phyloP scores from a whole-genome alignment of 345 rosid species.

The Eucalyptus polybractea region DNA sequence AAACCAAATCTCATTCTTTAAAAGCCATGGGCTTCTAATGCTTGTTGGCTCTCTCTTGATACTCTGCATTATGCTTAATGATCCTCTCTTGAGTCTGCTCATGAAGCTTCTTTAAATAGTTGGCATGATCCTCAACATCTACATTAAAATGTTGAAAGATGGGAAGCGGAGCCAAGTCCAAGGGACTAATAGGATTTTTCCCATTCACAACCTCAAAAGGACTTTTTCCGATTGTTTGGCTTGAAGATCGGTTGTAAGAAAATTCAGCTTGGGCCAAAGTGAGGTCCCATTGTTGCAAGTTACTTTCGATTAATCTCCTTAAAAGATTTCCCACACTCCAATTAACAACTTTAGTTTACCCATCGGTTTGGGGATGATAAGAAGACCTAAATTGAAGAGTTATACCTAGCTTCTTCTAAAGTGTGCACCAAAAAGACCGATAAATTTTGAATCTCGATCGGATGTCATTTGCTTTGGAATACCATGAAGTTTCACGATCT shows the following conservation, averaged over 20 bases:
- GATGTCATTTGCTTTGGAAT: neutral
- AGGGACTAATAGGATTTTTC: neutral
- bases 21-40: neutral
- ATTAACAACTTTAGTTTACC: neutral
- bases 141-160: neutral
- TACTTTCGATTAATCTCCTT: neutral
- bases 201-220: neutral
- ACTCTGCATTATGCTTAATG: neutral
- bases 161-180: neutral
- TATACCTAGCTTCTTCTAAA: neutral
- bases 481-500: neutral
- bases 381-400: neutral
- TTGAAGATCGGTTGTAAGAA: neutral
- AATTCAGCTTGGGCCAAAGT: neutral
- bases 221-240: neutral
- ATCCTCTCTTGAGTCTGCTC: fast-evolving
- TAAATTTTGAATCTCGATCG: neutral
- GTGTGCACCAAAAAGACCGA: neutral
- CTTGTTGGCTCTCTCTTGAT: neutral
- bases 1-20: neutral
- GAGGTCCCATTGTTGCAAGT: neutral
- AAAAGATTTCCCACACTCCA: neutral
- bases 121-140: neutral
- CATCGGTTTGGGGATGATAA: neutral
- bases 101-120: neutral